phyloP scores from a whole-genome alignment of 768 basidiomycete species.

The Auriscalpium orientale region DNA sequence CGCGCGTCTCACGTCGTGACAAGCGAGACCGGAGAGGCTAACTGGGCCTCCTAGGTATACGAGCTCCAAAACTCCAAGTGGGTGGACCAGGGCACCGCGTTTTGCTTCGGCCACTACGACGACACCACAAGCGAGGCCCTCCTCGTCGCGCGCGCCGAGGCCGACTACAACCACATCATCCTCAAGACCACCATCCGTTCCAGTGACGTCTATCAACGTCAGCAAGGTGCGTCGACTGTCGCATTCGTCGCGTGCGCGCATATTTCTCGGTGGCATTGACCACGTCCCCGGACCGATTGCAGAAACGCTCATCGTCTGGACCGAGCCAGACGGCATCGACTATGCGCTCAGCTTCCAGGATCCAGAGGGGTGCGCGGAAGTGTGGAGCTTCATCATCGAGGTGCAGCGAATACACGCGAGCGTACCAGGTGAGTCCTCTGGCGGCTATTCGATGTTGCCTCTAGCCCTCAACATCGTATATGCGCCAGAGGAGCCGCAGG shows the following conservation, averaged over 20 bases:
- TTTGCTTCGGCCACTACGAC: slow-evolving; percentile 86
- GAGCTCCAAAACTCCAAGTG: slow-evolving; percentile 86
- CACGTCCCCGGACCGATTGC: slow-evolving; percentile 8
- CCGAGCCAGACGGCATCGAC: slow-evolving; percentile 89
- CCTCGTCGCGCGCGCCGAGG: slow-evolving; percentile 78
- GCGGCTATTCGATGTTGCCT: not conserved
- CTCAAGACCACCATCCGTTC: slow-evolving; percentile 75
- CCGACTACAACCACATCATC: slow-evolving; percentile 62
- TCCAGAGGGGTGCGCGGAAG: slow-evolving; percentile 88
- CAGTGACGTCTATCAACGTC: slow-evolving; percentile 79
- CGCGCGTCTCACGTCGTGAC: too few species aligned
- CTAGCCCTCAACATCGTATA: slow-evolving; percentile 13
- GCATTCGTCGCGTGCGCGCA: not conserved
- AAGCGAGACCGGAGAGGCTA: slow-evolving; percentile 1
- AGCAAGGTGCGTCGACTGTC: slow-evolving; percentile 56
- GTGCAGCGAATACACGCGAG: slow-evolving; percentile 77
- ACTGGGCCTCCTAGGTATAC: slow-evolving; percentile 63
- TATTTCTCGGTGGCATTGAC: not conserved
- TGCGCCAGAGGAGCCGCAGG: slow-evolving; percentile 35
- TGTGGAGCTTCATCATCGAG: slow-evolving; percentile 95
- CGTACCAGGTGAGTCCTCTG: slow-evolving; percentile 41
- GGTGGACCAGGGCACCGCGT: slow-evolving; percentile 95
- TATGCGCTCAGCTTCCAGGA: slow-evolving; percentile 98
- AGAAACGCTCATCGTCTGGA: slow-evolving; percentile 99
- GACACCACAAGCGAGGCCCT: slow-evolving; percentile 70